Conservation (phyloP, 2,329 filamentous ascomycete species). For the Nemania sp. region DNA sequence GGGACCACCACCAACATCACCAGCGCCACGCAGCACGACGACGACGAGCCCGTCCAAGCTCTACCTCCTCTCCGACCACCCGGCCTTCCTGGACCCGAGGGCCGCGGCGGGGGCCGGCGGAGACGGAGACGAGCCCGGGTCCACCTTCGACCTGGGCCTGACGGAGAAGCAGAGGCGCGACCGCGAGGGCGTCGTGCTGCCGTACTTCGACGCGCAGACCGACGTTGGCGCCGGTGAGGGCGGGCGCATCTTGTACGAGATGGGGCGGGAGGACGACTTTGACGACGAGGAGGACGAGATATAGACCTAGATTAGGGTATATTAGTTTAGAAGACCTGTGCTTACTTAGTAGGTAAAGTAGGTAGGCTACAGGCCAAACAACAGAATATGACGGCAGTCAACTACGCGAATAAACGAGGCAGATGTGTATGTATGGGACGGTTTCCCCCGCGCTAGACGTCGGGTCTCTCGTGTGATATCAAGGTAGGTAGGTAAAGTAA, state of each 20-base stretch:
- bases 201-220: slow-evolving; percentile 95
- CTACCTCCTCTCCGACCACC: slow-evolving; percentile 76
- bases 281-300: slow-evolving; percentile 72
- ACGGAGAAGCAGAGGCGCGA: slow-evolving; percentile 90
- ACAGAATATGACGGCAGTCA: background rate
- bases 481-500: slow-evolving; percentile 21
- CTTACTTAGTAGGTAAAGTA: no score
- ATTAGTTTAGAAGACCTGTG: no score
- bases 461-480: slow-evolving; percentile 18
- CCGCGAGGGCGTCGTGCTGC: slow-evolving; percentile 85
- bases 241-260: slow-evolving; percentile 92
- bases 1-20: no score
- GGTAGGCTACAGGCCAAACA: no score
- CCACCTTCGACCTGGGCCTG: slow-evolving; percentile 83
- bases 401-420: slow-evolving; percentile 12
- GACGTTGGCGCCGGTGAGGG: slow-evolving; percentile 79
- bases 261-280: slow-evolving; percentile 96
- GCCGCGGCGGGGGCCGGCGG: slow-evolving; percentile 39
- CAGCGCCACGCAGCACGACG: no score
- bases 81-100: slow-evolving; percentile 58
- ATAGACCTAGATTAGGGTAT: no score
- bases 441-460: background rate
- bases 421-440: slow-evolving; percentile 12
- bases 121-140: slow-evolving; percentile 61
- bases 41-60: slow-evolving; percentile 41